Evolutionary conservation across 208 protist species (phyloP), one percentile per base, ranked within the genome.

Genomic region (Trypanosoma lewisi): DNA sequence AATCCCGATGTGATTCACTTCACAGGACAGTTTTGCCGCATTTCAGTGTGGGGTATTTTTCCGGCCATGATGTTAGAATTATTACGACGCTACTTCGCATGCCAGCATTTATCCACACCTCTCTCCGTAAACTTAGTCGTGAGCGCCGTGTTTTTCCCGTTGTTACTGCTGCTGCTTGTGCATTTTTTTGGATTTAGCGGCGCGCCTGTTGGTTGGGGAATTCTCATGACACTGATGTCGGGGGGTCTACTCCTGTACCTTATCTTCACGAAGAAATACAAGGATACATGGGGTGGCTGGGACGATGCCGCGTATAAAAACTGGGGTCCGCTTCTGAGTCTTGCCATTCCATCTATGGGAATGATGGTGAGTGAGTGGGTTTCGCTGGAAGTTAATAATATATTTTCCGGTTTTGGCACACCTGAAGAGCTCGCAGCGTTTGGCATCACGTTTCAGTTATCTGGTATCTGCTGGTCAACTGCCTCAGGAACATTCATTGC

Each of bases 281-380:
- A 78, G 49, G 69, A 79, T 37, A 91, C 79, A 3, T 91, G 84
- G 85, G 82, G 78, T 27, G 80, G 84, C 11, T 87, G 82, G 82
- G 70, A 82, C 54, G 58, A 66, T 28, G 63, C 57, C n/a, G 83
- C 84, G 34, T 69, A 82, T n/a, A 59, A 28, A 16, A 77, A 91
- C 56, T 94, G 82, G 83, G 63, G 55, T 27, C 79, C 84, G 9
- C 60, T 91, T 50, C 53, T 89, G 16, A 51, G 58, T 33, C 82
- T 94, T 17, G 77, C 84, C 6, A 54, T 94, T 51, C 80, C 84
- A 16, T 91, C 79, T 30, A 82, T 91, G 82, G 73, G 63, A 21
- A 87, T 91, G 82, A 87, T 88, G 69, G 48, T 91, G 51, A 90
- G 87, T 58, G 87, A 94, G 68, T 90, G 84, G 84, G 78, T 73